Conservation (phyloP, 2,329 filamentous ascomycete species). For the Trichophyton schoenleinii region DNA sequence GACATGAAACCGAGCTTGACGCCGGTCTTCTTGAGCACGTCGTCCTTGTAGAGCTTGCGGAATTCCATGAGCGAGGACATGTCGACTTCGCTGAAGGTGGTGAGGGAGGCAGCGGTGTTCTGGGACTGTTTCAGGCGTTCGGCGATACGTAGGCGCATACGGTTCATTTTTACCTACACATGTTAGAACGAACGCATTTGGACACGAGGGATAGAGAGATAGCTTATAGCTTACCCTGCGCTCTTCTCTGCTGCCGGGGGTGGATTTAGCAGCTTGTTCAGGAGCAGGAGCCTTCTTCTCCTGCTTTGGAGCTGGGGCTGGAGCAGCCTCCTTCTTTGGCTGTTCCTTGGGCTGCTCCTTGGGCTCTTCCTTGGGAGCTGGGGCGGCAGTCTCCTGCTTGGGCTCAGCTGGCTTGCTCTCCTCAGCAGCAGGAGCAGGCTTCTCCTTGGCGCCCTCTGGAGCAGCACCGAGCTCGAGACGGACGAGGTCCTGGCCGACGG, state of each 20-base stretch:
- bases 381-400: neutral
- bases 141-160: constrained; percentile 93
- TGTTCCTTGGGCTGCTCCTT: constrained; percentile 9
- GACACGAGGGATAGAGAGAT: neutral
- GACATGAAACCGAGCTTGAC: constrained; percentile 99
- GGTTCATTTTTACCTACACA: constrained; percentile 92
- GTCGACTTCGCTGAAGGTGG: constrained; percentile 98
- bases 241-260: constrained; percentile 68
- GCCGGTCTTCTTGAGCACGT: constrained; percentile 86
- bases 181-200: neutral
- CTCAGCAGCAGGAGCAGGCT: constrained; percentile 2
- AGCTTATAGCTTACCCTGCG: constrained; percentile 58
- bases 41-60: constrained; percentile 94
- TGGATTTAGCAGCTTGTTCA: constrained; percentile 16
- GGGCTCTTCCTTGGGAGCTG: neutral
- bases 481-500: constrained; percentile 81
- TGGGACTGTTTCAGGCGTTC: constrained; percentile 98
- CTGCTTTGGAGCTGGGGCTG: constrained; percentile 16
- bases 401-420: constrained; percentile 4
- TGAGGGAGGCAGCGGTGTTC: constrained; percentile 92
- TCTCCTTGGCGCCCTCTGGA: constrained; percentile 28
- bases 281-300: constrained; percentile 18
- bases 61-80: constrained; percentile 98
- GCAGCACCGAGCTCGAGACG: constrained; percentile 69
- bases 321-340: constrained; percentile 18